Evolutionary conservation across 2,329 filamentous ascomycete genomes (phyloP).

Genomic region (Seiridium cupressi): DNA sequence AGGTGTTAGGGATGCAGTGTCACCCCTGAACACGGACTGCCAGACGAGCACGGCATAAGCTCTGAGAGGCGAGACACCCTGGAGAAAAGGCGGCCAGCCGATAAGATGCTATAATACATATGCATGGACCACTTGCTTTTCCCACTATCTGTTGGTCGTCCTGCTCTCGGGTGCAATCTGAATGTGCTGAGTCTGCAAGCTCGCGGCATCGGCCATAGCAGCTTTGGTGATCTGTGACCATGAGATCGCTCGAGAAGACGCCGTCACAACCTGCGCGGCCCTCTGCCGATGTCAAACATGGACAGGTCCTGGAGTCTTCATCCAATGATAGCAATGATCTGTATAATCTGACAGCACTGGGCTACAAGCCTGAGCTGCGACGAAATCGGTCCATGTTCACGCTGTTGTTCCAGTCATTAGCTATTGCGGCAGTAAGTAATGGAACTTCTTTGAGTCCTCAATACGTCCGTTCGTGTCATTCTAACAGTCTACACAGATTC

Average conservation of each 20-base stretch:
- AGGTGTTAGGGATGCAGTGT: no score
- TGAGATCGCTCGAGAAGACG: background rate
- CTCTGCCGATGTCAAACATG: background rate
- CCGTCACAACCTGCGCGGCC: background rate
- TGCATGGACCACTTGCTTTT: no score
- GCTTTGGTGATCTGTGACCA: background rate
- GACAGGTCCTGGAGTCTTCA: background rate
- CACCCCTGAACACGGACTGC: no score
- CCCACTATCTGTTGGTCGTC: no score
- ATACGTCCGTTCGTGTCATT: background rate
- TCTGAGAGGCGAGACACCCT: no score
- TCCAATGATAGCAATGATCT: conserved; percentile 1
- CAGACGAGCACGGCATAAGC: no score
- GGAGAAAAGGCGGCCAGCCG: no score
- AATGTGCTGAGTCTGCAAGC: no score
- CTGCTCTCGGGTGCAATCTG: no score
- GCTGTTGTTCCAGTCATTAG: conserved; percentile 59
- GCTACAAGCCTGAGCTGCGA: conserved; percentile 56
- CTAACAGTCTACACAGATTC: conserved; percentile 34
- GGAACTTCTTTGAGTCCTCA: background rate
- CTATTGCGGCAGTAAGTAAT: conserved; percentile 49
- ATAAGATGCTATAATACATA: no score
- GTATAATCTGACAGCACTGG: conserved; percentile 35
- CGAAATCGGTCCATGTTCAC: conserved; percentile 60
- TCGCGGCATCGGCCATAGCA: background rate